Conservation (phyloP, 2,329 filamentous ascomycete species). For the Knufia petricola region DNA sequence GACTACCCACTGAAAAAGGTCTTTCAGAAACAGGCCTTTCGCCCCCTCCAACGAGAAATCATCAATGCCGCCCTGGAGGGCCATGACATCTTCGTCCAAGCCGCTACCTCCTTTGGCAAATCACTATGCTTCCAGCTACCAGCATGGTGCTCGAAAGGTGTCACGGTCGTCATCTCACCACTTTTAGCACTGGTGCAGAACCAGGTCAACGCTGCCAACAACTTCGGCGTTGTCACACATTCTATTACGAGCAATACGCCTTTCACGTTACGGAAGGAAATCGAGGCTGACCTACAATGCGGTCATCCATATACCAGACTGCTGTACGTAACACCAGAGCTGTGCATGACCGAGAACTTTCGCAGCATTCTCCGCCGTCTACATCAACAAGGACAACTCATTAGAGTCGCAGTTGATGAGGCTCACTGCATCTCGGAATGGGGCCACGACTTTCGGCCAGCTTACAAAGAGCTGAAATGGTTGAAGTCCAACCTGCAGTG, state of each 20-base stretch:
- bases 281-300: conserved; percentile 73
- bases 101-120: conserved; percentile 68
- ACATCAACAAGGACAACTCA: conserved; percentile 72
- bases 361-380: conserved; percentile 64
- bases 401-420: conserved; percentile 82
- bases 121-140: conserved; percentile 88
- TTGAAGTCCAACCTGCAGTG: conserved; percentile 62
- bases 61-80: conserved; percentile 71
- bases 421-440: conserved; percentile 97
- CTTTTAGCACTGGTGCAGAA: conserved; percentile 90
- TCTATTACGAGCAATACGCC: conserved; percentile 80
- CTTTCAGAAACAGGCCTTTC: conserved; percentile 64
- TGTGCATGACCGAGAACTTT: conserved; percentile 69
- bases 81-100: conserved; percentile 87
- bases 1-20: conserved; percentile 65
- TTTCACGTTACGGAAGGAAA: conserved; percentile 52
- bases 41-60: conserved; percentile 80
- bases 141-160: conserved; percentile 75
- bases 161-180: conserved; percentile 84
- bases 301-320: conserved; percentile 76
- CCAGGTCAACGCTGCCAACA: conserved; percentile 71
- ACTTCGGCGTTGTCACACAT: conserved; percentile 66
- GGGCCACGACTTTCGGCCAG: conserved; percentile 93
- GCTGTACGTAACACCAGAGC: conserved; percentile 87
- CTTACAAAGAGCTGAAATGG: conserved; percentile 79